Base-by-base conservation (phyloP, 805 yeast genomes). In the Wickerhamomyces kurtzmanii region DNA sequence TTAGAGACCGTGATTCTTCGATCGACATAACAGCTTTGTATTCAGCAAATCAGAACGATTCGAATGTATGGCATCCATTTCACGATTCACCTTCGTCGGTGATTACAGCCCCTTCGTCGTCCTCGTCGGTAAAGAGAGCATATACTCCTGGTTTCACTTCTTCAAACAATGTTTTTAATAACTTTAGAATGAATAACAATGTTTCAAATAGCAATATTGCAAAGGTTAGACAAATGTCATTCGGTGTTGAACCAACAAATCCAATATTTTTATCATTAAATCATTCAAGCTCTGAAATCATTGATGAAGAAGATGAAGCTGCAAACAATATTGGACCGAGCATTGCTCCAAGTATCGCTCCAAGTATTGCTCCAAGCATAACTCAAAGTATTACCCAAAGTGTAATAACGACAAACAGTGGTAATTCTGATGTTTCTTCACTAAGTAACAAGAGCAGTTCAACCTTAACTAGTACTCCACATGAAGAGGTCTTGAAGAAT, bases 11-110 rank as follows among this genome's bases (percentile, higher is more conserved):
- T 4, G 52, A 52, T 26, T 38, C 54, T 1, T 51, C 61, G 4
- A 54, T 55, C 20, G 63, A 57, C 32, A 54, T 57, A 5, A 57
- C 62, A 2, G 55, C 60, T 1, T 38, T 58, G 22, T 55, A 53
- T 21, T 12, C 24, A 12, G n/a, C 22, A 13, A 12, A 21, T 26
- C 43, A 41, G 12, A 36, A 42, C 12, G 47, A 43, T 29, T 35
- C 47, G 12, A 40, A 34, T 24, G 37, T 37, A 8, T 42, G 53
- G 50, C 48, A 45, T 23, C 48, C 53, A 6, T 29, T 42, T 8
- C 49, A 45, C 22, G 32, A 37, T 16, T n/a, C n/a, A n/a, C n/a
- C n/a, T n/a, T n/a, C n/a, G n/a, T n/a, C n/a, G n/a, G n/a, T n/a
- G 22, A 35, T 30, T 13, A 17, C 28, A 12, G 30, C 29, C 8